phyloP scores from a whole-genome alignment of 192 early-diverging fungal genomes.

The Coemansia sp. region DNA sequence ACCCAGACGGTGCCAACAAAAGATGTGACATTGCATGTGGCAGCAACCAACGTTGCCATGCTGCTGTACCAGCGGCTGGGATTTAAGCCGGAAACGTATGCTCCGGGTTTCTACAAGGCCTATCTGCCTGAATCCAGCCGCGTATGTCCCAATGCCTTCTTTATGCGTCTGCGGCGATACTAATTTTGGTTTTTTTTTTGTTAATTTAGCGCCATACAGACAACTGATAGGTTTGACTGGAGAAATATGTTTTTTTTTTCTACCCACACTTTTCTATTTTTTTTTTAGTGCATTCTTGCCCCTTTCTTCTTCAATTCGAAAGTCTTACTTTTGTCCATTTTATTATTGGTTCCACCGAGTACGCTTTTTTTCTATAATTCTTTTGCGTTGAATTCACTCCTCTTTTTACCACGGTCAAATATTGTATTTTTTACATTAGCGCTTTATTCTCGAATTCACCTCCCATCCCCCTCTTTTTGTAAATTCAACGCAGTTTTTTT shows the following conservation, averaged over 20 bases:
- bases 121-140: conserved; percentile 72
- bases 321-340: neutral
- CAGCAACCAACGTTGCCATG: conserved; percentile 90
- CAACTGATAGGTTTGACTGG: too few relatives aligned
- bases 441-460: neutral
- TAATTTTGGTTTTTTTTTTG: neutral
- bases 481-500: conserved; percentile 8
- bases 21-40: conserved; percentile 90
- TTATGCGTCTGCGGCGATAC: conserved; percentile 73
- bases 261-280: neutral
- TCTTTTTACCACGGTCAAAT: conserved; percentile 8
- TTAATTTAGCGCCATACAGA: too few relatives aligned
- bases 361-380: neutral
- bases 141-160: conserved; percentile 84
- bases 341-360: neutral
- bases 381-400: conserved; percentile 2
- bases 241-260: too few relatives aligned
- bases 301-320: neutral
- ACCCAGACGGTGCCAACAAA: conserved; percentile 70
- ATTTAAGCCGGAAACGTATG: conserved; percentile 91
- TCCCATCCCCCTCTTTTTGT: neutral
- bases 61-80: conserved; percentile 89
- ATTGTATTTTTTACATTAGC: conserved; percentile 3
- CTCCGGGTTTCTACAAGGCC: conserved; percentile 87
- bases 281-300: conserved; percentile 1